Evolutionary conservation across 2,329 filamentous ascomycete species (phyloP), one percentile per base, ranked within the genome.

Genomic region (Pseudogymnoascus sp.): DNA sequence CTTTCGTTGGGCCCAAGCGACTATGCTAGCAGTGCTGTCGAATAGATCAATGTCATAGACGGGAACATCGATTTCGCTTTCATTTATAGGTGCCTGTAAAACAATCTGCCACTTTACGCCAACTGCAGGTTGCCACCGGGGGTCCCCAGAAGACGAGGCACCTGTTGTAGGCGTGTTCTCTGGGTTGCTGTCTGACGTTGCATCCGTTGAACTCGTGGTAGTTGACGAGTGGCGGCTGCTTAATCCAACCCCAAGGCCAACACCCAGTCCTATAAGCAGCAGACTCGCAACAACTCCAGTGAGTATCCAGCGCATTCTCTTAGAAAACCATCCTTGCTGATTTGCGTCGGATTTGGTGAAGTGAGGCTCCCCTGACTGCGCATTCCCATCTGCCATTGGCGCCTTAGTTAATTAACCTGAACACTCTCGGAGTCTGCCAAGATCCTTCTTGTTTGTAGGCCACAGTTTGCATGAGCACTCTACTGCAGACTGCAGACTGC

Each of bases 71-170:
- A 55, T 55, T 8, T 55, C 48, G 29, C 27, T 55, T 18, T 61
- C 58, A 39, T 67, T 62, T 52, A 82, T 71, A 60, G 74, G 72
- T 60, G 75, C 71, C 59, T 68, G 71, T 18, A 88, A 79, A 48
- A 86, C 75, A 60, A 88, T 88, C 68, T 88, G 85, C 84, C 84
- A 88, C 2, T 78, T 78, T 3, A 76, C 73, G 27, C 78, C 79
- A 25, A 80, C 78, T 1, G 71, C 69, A 1, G 85, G 85, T 62
- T 78, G 74, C 84, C 84, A 87, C 35, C 74, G 65, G 62, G 68
- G 62, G 40, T 68, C 64, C 9, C 67, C 66, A 58, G 35, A 55
- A n/a, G 48, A 33, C 10, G 21, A 8, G 8, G 13, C 9, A 5
- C 48, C 48, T 33, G 48, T 18, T 29, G n/a, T 55, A 33, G 48